Conservation (phyloP, 2,329 filamentous ascomycete species). For the Pyrenochaeta sp. region DNA sequence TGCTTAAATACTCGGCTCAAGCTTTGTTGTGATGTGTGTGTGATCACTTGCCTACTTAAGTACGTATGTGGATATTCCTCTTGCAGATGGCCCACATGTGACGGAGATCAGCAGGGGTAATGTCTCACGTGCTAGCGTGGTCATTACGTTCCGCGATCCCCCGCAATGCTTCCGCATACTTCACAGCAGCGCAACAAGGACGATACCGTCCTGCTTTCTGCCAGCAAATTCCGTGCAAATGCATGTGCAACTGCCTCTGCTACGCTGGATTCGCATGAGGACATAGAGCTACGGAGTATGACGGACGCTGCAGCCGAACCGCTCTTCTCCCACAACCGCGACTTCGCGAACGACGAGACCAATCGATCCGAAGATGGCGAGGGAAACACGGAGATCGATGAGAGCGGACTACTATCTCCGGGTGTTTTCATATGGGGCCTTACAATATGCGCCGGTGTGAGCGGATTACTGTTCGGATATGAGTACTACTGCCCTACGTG, state of each 20-base stretch:
- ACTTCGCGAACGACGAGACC: slow-evolving; percentile 12
- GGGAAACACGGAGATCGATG: slow-evolving; percentile 34
- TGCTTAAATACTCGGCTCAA: too few species aligned
- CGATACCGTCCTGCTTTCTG: neutral
- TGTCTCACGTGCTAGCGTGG: slow-evolving; percentile 7
- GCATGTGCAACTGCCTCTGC: slow-evolving; percentile 2
- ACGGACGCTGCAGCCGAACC: slow-evolving; percentile 40
- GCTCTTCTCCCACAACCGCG: slow-evolving; percentile 29
- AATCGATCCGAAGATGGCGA: slow-evolving; percentile 19
- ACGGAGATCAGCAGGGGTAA: neutral
- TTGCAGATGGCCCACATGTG: too few species aligned
- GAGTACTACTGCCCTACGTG: too few species aligned
- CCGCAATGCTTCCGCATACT: slow-evolving; percentile 14
- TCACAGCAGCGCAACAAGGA: too few species aligned
- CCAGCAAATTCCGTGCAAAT: neutral
- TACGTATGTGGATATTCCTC: too few species aligned
- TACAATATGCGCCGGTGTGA: slow-evolving; percentile 65
- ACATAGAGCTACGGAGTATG: slow-evolving; percentile 39
- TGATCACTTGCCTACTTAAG: too few species aligned
- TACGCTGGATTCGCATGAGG: slow-evolving; percentile 17
- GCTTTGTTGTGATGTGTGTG: too few species aligned
- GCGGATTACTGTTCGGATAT: slow-evolving; percentile 67
- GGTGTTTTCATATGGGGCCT: slow-evolving; percentile 61
- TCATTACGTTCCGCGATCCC: slow-evolving; percentile 12
- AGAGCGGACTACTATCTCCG: slow-evolving; percentile 36